Evolutionary conservation across 1,284 basidiomycete genomes (phyloP), one percentile per base, ranked within the genome.

Genomic region (Cryptococcus wingfieldii): DNA sequence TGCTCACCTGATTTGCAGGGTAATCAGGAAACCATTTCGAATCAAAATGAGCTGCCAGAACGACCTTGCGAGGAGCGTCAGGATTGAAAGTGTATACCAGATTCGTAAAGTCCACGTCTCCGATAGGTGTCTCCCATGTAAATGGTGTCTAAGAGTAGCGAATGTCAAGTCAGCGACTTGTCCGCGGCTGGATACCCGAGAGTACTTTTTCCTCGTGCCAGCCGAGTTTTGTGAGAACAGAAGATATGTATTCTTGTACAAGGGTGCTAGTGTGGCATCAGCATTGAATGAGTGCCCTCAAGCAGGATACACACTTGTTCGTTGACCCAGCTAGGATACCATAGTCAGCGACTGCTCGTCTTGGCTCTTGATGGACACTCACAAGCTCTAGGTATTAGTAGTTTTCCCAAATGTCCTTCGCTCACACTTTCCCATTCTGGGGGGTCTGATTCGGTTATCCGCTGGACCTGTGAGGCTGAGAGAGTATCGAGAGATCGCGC

Each of bases 21-120:
- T 81, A 86, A 1, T 75, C 76, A 0, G 84, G 77, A 66, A 89
- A 95, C 78, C 84, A 96, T 78, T 98, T 98, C 76, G 88, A 92
- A 76, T 99, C 96, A 67, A 90, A 93, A 74, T 99, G 96, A 5
- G 95, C 96, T 2, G 94, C 82, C 8, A 99, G 75, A n/a, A 95
- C 81, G 27, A 99, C 80, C 65, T 88, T 86, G 42, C 88, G 78
- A 1, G 87, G 79, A 0, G 95, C 91, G n/a, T 80, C 78, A 5
- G 88, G 87, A 67, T 97, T 88, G 71, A 97, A 95, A 14, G 96
- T 98, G 41, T 93, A 90, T 62, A 98, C 86, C 48, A 98, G 81
- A 78, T 98, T 99, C 23, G 86, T 88, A 75, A 99, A 96, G 37
- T 80, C 79, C 62, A 85, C 88, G 44, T 74, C 68, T 7, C 96